Conservation (phyloP, 1,284 basidiomycete genomes). For the Moniliophthora roreri region DNA sequence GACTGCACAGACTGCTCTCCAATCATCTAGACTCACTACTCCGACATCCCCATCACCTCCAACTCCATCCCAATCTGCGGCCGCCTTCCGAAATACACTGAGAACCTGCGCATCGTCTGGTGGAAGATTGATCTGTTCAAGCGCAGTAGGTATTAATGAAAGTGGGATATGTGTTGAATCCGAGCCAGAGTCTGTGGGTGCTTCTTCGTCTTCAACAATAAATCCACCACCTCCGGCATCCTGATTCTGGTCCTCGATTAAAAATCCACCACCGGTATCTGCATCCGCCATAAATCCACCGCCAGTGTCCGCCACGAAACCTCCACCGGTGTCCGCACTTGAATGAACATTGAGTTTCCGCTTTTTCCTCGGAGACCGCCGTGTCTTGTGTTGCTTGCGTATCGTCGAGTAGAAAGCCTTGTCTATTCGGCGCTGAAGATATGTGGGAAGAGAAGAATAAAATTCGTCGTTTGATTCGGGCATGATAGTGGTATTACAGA, state of each 20-base stretch:
- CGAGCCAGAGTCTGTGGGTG: not conserved
- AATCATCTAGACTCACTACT: slow-evolving; percentile 60
- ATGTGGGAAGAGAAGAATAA: slow-evolving; percentile 8
- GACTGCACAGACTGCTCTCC: slow-evolving; percentile 72
- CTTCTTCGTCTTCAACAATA: not conserved
- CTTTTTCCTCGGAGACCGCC: slow-evolving; percentile 1
- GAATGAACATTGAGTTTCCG: not conserved
- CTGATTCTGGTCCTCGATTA: not conserved
- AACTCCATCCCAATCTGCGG: slow-evolving; percentile 55
- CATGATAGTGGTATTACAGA: not conserved
- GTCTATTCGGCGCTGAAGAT: slow-evolving; percentile 14
- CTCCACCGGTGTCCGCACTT: too few species aligned
- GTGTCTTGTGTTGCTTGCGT: not conserved
- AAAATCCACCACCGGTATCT: slow-evolving; percentile 5
- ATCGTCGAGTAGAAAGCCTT: slow-evolving; percentile 6
- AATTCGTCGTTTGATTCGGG: slow-evolving; percentile 6
- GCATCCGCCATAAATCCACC: too few species aligned
- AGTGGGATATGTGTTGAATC: slow-evolving; percentile 43
- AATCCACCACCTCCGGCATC: slow-evolving; percentile 8
- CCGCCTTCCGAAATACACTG: slow-evolving; percentile 68
- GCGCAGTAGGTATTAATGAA: slow-evolving; percentile 58
- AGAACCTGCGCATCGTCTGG: slow-evolving; percentile 70
- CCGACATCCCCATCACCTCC: slow-evolving; percentile 19
- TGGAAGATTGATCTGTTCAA: slow-evolving; percentile 60
- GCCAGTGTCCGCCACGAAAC: not conserved